phyloP scores from a whole-genome alignment of 192 early-diverging fungal genomes.

The Spinellus fusiger region DNA sequence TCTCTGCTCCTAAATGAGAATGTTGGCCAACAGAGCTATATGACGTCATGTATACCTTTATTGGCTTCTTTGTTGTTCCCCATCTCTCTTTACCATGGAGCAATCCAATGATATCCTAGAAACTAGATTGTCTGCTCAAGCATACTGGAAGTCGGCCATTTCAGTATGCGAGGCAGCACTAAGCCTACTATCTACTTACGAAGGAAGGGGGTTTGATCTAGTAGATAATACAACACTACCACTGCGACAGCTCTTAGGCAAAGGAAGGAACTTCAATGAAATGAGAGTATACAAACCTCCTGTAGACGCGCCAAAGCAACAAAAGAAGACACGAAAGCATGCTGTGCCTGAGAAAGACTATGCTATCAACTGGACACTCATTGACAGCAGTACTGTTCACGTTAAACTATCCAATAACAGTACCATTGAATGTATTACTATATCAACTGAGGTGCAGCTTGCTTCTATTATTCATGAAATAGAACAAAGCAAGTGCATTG shows the following conservation, averaged over 20 bases:
- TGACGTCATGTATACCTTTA: neutral
- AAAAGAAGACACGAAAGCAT: neutral
- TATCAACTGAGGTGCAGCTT: slow-evolving; percentile 14
- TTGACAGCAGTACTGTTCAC: neutral
- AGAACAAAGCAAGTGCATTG: neutral
- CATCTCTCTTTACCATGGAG: neutral
- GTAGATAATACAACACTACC: slow-evolving; percentile 3
- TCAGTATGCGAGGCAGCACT: slow-evolving; percentile 1
- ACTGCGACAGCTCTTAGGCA: neutral
- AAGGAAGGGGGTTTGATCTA: neutral
- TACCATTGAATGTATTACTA: neutral
- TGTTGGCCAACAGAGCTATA: neutral
- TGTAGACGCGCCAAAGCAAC: neutral
- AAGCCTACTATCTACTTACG: slow-evolving; percentile 1
- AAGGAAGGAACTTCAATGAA: slow-evolving; percentile 5
- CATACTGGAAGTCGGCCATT: slow-evolving; percentile 4
- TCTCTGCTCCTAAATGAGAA: neutral
- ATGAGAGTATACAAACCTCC: slow-evolving; percentile 5
- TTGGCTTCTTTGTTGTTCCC: neutral
- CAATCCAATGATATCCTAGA: too few relatives aligned
- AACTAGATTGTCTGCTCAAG: neutral
- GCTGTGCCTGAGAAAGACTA: neutral
- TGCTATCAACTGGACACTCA: slow-evolving; percentile 7
- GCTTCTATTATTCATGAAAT: slow-evolving; percentile 8
- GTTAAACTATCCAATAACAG: neutral